Evolutionary conservation across 306 rosid species (phyloP).

Genomic region (Spatholobus suberectus): DNA sequence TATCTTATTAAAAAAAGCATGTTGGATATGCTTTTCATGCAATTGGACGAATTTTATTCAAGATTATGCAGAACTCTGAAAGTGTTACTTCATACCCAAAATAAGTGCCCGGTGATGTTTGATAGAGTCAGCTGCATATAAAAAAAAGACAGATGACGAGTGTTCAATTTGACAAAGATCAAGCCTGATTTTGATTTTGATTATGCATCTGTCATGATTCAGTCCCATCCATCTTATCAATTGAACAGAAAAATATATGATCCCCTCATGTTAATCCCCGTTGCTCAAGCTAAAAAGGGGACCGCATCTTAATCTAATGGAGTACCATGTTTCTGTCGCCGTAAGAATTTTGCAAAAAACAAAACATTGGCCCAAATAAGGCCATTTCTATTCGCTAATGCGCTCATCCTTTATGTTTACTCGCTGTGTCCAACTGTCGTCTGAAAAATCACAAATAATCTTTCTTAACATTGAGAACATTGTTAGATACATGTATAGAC

Average conservation of each 20-base stretch:
- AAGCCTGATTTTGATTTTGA: slow-evolving; percentile 18
- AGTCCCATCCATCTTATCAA: not conserved
- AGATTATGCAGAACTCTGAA: not conserved
- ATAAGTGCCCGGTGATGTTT: slow-evolving; percentile 7
- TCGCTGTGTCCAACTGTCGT: not conserved
- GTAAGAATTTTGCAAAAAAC: not conserved
- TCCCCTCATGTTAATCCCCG: not conserved
- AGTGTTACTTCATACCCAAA: not conserved
- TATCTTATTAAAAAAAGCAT: not conserved
- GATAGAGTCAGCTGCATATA: slow-evolving; percentile 15
- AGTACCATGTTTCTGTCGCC: not conserved
- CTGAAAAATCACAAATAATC: not conserved
- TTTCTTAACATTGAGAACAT: too few relatives aligned
- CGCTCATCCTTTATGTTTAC: not conserved
- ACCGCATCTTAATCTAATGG: not conserved
- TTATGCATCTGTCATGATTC: not conserved
- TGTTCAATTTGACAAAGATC: slow-evolving; percentile 8
- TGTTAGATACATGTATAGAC: not conserved
- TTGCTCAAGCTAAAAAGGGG: not conserved
- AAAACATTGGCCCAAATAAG: not conserved
- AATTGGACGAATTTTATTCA: slow-evolving; percentile 15
- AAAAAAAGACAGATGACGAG: not conserved
- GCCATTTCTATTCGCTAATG: not conserved
- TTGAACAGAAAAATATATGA: not conserved
- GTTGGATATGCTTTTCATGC: not conserved